Base-by-base conservation (phyloP, 192 early-diverging fungal genomes). In the Rhizoclosmatium globosum region DNA sequence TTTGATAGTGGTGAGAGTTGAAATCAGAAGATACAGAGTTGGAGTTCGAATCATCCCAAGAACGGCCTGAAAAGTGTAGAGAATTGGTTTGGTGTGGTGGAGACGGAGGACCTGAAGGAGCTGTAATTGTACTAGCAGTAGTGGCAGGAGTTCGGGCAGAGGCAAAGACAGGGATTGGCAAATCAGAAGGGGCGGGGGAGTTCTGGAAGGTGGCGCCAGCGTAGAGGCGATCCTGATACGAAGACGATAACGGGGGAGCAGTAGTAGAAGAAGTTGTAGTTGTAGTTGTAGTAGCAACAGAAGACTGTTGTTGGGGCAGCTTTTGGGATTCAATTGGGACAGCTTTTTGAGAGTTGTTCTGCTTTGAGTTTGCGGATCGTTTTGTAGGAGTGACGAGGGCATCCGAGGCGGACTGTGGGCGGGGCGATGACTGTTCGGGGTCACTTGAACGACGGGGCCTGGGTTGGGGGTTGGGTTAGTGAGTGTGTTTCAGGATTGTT, bases 161-260 rank as follows among this genome's bases (percentile, higher is more conserved):
- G 17, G 80, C 31, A 47, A 89, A 89, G 43, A 82, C 75, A 19
- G 87, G 87, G 50, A 89, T 81, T n/a, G 87, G 87, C 6, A 89
- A 77, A 21, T 82, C 75, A 41, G 53, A 67, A 15, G 87, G 76
- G 19, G 82, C 82, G 1, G 87, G 87, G 4, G 87, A 83, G 79
- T 87, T 89, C 68, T 89, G 85, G 77, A 89, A 89, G 23, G 77
- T 87, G 1, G 87, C 85, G 44, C 87, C 87, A 47, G 87, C 87
- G 62, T 89, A 89, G 11, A 83, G 74, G 38, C 53, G 47, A 39
- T 79, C 73, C 2, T 17, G 44, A 21, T 31, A 46, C 11, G 73
- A 64, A 41, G 45, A n/a, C 13, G 59, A 39, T 7, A 74, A 60
- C 15, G 13, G 44, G 11, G 7, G 11, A 9, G 38, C 7, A 38